phyloP scores from a whole-genome alignment of 805 yeast species.

The Yarrowia alimentaria region DNA sequence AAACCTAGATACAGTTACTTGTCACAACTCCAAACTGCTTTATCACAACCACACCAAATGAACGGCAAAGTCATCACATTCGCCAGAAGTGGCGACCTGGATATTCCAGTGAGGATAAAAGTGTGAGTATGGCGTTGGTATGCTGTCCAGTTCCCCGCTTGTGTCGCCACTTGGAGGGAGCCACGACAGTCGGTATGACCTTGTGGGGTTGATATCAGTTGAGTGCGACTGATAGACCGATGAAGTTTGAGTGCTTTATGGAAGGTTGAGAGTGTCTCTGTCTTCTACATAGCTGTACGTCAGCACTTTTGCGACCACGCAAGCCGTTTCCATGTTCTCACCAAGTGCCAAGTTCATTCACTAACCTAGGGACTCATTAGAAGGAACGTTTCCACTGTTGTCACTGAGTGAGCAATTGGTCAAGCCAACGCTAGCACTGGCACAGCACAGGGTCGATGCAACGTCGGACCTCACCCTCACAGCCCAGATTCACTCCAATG shows the following conservation, averaged over 20 bases:
- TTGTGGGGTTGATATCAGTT: no score
- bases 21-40: background rate
- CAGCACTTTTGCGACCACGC: no score
- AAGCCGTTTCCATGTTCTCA: no score
- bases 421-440: slow-evolving; percentile 47
- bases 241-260: no score
- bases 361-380: slow-evolving; percentile 42
- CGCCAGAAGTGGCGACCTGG: slow-evolving; percentile 56
- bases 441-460: slow-evolving; percentile 43
- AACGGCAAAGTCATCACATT: slow-evolving; percentile 50
- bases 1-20: slow-evolving; percentile 9
- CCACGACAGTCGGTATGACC: no score
- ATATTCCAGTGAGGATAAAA: slow-evolving; percentile 50
- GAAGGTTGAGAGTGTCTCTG: no score
- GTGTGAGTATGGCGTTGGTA: slow-evolving; percentile 42
- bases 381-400: slow-evolving; percentile 46
- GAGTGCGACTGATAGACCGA: no score
- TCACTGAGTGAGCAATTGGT: slow-evolving; percentile 49
- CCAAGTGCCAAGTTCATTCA: background rate
- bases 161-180: no score
- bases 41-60: slow-evolving; percentile 32
- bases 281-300: no score
- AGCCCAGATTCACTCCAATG: slow-evolving; percentile 47
- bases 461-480: slow-evolving; percentile 45
- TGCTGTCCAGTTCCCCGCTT: no score